A percentile compares a stretch with the other conserved stretches of the same genome.
phyloP scores from a whole-genome alignment of 305 asterid species.

The Solanum chacoense region DNA sequence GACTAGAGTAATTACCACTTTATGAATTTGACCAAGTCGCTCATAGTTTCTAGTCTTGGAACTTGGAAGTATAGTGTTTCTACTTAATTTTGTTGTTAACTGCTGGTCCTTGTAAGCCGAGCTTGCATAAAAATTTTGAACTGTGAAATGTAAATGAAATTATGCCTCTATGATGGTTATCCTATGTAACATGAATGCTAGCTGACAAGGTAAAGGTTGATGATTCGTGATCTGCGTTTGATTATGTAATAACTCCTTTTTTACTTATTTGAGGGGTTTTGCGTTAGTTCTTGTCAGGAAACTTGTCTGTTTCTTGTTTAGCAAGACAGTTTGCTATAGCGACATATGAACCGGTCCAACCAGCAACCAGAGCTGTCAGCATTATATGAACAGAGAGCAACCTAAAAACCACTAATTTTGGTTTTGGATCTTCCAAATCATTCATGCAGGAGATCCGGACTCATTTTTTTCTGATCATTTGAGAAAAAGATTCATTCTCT shows the following conservation, averaged over 20 bases:
- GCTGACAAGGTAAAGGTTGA: background rate
- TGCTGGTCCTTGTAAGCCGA: background rate
- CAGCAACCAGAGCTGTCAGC: background rate
- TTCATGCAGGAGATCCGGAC: background rate
- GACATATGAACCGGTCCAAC: background rate
- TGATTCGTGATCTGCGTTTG: background rate
- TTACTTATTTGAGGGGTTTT: background rate
- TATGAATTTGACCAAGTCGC: background rate
- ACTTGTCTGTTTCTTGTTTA: background rate
- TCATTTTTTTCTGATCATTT: background rate
- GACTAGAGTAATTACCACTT: background rate
- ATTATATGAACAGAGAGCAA: background rate
- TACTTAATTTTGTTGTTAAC: background rate
- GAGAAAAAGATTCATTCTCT: background rate
- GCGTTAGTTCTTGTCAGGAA: background rate
- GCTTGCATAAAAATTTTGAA: background rate
- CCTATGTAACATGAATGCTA: background rate
- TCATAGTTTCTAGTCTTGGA: background rate
- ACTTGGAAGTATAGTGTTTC: background rate
- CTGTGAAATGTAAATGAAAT: background rate
- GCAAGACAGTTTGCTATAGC: background rate
- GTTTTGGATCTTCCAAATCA: background rate
- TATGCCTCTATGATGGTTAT: background rate
- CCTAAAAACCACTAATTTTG: background rate
- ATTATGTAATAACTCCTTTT: background rate